Conservation (phyloP, 768 basidiomycete genomes). For the Tulasnella sp. region DNA sequence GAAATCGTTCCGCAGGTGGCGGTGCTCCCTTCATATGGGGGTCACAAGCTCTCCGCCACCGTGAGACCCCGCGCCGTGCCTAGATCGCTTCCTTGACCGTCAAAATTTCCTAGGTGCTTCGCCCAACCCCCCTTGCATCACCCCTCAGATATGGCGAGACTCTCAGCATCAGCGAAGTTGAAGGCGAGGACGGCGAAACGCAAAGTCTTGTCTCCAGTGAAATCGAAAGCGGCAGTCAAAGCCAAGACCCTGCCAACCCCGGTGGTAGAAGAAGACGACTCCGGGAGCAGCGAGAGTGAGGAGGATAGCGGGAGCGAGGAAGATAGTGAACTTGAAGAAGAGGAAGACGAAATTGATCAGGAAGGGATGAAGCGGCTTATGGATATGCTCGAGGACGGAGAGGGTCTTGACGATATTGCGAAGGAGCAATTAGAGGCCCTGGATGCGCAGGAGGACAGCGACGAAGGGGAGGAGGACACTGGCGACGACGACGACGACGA, state of each 20-base stretch:
- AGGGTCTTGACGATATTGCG: constrained; percentile 55
- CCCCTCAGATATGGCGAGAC: not conserved
- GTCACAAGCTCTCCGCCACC: not conserved
- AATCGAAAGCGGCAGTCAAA: not conserved
- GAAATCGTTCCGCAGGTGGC: not conserved
- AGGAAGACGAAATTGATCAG: constrained; percentile 32
- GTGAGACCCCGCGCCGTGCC: not conserved
- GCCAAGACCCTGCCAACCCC: not conserved
- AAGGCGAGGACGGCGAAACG: not conserved
- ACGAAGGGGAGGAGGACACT: constrained; percentile 17
- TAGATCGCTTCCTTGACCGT: not conserved
- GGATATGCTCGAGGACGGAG: constrained; percentile 44
- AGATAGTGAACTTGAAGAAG: constrained; percentile 18
- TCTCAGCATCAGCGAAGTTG: not conserved
- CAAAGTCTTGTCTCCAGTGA: not conserved
- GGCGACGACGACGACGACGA: constrained; percentile 23
- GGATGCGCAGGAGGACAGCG: constrained; percentile 24
- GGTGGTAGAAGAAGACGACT: not conserved
- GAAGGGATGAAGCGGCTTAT: constrained; percentile 47
- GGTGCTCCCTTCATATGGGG: not conserved
- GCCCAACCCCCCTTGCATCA: not conserved
- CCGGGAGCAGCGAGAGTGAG: constrained; percentile 2
- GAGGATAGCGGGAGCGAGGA: constrained; percentile 24
- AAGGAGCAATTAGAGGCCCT: constrained; percentile 40
- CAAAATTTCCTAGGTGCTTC: not conserved